A percentile compares a stretch with the other conserved stretches of the same genome.
phyloP scores from a whole-genome alignment of 2,329 filamentous ascomycete genomes.

The Tolypocladium cylindrosporum region DNA sequence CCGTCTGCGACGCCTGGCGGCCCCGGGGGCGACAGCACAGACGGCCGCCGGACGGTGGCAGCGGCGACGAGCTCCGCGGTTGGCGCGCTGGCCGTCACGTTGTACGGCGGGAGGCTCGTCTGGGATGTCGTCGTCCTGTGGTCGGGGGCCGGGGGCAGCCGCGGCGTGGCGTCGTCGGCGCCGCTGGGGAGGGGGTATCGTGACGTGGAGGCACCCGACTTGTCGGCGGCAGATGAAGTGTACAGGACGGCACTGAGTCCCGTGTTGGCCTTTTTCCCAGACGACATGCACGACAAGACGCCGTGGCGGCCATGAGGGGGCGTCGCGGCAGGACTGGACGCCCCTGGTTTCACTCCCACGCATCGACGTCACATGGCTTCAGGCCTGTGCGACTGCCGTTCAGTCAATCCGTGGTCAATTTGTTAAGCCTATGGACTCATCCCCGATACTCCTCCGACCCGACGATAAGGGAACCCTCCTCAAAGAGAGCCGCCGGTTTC shows the following conservation, averaged over 20 bases:
- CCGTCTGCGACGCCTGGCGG: no score
- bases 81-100: no score
- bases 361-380: not conserved
- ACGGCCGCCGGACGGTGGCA: no score
- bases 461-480: not conserved
- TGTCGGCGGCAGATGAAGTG: not conserved
- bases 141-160: no score
- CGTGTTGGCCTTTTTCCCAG: not conserved
- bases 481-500: not conserved
- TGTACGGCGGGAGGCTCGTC: no score
- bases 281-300: not conserved
- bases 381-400: not conserved
- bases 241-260: not conserved
- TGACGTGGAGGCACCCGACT: not conserved
- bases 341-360: not conserved
- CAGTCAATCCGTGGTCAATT: not conserved
- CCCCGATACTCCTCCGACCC: not conserved
- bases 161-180: no score
- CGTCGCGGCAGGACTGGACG: not conserved
- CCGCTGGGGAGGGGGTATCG: not conserved
- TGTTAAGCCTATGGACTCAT: not conserved
- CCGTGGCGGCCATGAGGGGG: not conserved
- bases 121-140: no score
- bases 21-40: no score
- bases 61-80: no score